Percentiles rank a stretch among this genome's conserved stretches.
phyloP scores from a whole-genome alignment of 2,329 filamentous ascomycete genomes.

The Chalara sp. region DNA sequence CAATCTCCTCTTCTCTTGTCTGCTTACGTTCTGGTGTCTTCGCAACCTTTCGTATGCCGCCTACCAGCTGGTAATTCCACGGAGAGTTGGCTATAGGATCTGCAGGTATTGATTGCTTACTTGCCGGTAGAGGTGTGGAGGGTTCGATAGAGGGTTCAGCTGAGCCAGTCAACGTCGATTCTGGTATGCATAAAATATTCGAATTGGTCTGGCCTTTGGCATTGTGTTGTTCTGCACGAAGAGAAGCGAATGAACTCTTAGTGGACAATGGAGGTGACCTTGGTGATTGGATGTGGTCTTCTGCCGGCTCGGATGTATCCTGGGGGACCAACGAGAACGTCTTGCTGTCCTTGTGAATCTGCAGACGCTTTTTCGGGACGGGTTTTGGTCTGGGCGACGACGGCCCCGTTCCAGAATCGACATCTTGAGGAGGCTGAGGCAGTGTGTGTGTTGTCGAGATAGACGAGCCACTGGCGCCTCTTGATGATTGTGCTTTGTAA shows the following conservation, averaged over 20 bases:
- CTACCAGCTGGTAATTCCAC: conserved; percentile 27
- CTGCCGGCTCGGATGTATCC: conserved; percentile 10
- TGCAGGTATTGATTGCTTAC: conserved; percentile 20
- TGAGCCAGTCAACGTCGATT: conserved; percentile 6
- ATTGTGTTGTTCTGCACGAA: conserved; percentile 15
- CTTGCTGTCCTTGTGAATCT: conserved; percentile 25
- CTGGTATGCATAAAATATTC: conserved; percentile 22
- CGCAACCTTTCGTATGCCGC: conserved; percentile 28
- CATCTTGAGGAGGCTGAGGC: conserved; percentile 17
- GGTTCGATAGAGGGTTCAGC: conserved; percentile 12
- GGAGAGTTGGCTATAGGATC: conserved; percentile 26
- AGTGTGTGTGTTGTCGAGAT: conserved; percentile 17
- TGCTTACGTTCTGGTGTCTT: conserved; percentile 27
- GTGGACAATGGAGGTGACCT: conserved; percentile 10
- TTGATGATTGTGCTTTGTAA: conserved; percentile 13
- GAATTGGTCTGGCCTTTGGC: conserved; percentile 17
- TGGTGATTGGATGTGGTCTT: conserved; percentile 16
- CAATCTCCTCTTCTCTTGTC: conserved; percentile 5
- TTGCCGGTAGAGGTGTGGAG: conserved; percentile 18
- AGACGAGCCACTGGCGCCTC: conserved; percentile 17
- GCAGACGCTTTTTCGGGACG: conserved; percentile 22
- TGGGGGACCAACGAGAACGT: conserved; percentile 24
- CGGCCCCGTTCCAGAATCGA: conserved; percentile 19
- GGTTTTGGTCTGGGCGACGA: conserved; percentile 18
- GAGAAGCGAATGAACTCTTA: conserved; percentile 21